Percentiles rank a stretch among this genome's conserved stretches.
Conservation (phyloP, 2,329 filamentous ascomycete genomes). For the Blastomyces silverae region DNA sequence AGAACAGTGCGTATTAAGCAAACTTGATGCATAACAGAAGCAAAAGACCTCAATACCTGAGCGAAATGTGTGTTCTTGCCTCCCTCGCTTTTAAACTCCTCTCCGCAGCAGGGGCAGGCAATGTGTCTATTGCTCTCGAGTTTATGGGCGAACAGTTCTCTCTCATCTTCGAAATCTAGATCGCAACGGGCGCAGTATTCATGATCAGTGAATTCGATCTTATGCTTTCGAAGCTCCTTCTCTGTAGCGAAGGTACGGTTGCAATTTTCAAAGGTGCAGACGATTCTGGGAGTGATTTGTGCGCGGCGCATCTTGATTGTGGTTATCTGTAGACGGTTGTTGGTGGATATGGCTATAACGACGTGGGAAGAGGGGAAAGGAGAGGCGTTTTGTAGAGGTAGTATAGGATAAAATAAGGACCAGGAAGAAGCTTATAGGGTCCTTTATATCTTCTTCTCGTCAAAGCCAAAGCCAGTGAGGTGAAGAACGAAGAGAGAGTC, state of each 20-base stretch:
- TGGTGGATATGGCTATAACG: not conserved
- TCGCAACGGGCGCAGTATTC: conserved; percentile 40
- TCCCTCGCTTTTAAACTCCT: conserved; percentile 49
- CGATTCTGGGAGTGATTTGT: conserved; percentile 26
- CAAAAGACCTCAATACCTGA: conserved; percentile 33
- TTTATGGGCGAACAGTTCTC: conserved; percentile 46
- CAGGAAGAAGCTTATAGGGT: not conserved
- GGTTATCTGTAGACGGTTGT: not conserved
- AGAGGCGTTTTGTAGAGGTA: no score
- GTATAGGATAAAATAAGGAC: not conserved
- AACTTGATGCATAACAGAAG: conserved; percentile 16
- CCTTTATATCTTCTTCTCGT: not conserved
- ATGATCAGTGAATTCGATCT: conserved; percentile 37
- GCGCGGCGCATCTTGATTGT: not conserved
- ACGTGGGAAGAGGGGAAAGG: not conserved
- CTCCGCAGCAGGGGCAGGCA: conserved; percentile 51
- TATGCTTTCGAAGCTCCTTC: conserved; percentile 48
- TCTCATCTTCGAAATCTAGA: conserved; percentile 43
- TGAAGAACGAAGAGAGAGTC: not conserved
- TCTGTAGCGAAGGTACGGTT: conserved; percentile 40
- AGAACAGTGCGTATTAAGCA: not conserved
- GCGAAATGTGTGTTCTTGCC: conserved; percentile 50
- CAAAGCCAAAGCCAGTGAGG: not conserved
- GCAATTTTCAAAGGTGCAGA: conserved; percentile 46
- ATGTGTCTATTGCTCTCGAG: conserved; percentile 43